Conservation (phyloP, 164 flowering plant genomes). For the Protea cynaroides region DNA sequence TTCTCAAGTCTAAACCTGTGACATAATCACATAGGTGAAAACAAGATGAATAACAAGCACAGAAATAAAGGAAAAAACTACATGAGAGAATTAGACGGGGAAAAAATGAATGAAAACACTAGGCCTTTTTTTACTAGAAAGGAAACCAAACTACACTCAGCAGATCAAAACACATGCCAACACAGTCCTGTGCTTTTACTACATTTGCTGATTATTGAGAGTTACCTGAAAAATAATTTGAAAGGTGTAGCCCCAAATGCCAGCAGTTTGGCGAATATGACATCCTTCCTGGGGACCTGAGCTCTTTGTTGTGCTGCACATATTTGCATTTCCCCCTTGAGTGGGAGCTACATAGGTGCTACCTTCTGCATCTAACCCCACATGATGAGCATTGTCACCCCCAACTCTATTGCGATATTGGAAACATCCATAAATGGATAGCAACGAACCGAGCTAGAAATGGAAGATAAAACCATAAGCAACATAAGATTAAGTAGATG, state of each 20-base stretch:
- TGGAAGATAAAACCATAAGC: constrained; percentile 9
- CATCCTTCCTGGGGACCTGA: constrained; percentile 12
- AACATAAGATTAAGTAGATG: constrained; percentile 3
- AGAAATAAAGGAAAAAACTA: too few relatives aligned
- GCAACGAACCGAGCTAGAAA: constrained; percentile 67
- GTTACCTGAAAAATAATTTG: constrained; percentile 85
- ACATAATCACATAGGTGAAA: too few relatives aligned
- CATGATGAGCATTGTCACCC: constrained; percentile 34
- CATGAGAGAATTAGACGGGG: too few relatives aligned
- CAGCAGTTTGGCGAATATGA: constrained; percentile 40
- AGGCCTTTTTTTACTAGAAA: not conserved
- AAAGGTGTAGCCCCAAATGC: constrained; percentile 58
- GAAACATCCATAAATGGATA: constrained; percentile 72
- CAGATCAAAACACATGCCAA: not conserved
- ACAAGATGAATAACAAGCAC: too few relatives aligned
- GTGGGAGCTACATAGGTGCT: constrained; percentile 26
- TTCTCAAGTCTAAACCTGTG: too few relatives aligned
- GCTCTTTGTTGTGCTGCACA: constrained; percentile 16
- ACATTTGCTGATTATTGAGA: not conserved
- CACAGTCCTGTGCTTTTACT: not conserved
- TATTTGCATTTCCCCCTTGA: constrained; percentile 17
- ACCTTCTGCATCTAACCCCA: constrained; percentile 44
- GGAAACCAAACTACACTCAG: not conserved
- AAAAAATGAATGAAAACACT: not conserved
- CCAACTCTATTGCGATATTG: constrained; percentile 35